Evolutionary conservation across 2,329 filamentous ascomycete genomes (phyloP), one percentile per base, ranked within the genome.

Genomic region (Botrytis pseudocinerea): DNA sequence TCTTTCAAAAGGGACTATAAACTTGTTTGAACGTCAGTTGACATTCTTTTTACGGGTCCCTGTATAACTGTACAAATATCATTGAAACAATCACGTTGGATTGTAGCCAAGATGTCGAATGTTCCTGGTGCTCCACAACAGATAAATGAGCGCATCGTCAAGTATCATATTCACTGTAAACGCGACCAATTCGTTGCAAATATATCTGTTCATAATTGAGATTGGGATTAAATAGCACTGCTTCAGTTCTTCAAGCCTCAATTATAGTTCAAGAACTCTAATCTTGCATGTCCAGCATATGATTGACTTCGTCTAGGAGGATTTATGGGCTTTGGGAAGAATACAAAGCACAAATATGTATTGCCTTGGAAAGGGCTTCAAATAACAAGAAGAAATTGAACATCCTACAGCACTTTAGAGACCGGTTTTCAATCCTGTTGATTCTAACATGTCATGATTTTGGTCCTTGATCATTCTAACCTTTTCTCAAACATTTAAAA

Each of bases 1-100:
- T 8, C 2, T 4, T n/a, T 16, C 5, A n/a, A 16, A n/a, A 51
- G 25, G 25, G n/a, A 14, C 25, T 5, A 8, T 5, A 8, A 38
- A 38, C 38, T 38, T 38, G 8, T 38, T 9, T n/a, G 25, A 14
- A 51, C 14, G 25, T n/a, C 12, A n/a, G 48, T 51, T 51, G 25
- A 14, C 1, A 38, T n/a, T 16, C 10, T 1, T 16, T 51, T 10
- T 4, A 6, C 1, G 14, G 7, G 10, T 12, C 2, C 48, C 10
- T 16, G 0, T 1, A n/a, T n/a, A 7, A 14, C 5, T 14, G 4
- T n/a, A 5, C 48, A 51, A n/a, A n/a, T 0, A n/a, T 51, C 10
- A 51, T 14, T 12, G 22, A 14, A 51, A 6, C 25, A 2, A 28
- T 61, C 14, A 3, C 25, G 1, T 4, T n/a, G 48, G 18, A 9